phyloP scores from a whole-genome alignment of 2,329 filamentous ascomycete genomes.

The Waltergamsia citrina region DNA sequence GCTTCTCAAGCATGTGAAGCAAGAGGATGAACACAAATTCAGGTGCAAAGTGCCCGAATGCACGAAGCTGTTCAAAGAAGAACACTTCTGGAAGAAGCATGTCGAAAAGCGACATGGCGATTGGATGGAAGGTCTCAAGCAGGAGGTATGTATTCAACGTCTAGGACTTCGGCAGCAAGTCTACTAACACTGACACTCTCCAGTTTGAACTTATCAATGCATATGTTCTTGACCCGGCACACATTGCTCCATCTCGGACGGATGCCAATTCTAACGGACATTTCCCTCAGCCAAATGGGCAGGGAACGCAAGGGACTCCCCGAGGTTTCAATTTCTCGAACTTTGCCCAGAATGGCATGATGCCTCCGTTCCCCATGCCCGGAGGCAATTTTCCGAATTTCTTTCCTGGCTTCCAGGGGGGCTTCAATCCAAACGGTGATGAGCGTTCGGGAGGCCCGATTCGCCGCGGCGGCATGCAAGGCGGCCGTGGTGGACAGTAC shows the following conservation, averaged over 20 bases:
- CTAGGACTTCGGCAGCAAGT: not conserved
- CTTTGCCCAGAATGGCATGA: constrained; percentile 51
- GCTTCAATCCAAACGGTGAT: constrained; percentile 55
- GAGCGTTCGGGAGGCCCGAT: no score
- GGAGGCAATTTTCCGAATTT: constrained; percentile 40
- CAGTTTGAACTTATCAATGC: constrained; percentile 85
- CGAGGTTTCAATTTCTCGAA: constrained; percentile 83
- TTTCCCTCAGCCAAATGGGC: constrained; percentile 73
- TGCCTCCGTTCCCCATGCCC: constrained; percentile 48
- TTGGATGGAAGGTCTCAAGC: constrained; percentile 71
- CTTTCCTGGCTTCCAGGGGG: constrained; percentile 40
- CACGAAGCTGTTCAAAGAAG: constrained; percentile 93
- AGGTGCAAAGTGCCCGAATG: constrained; percentile 95
- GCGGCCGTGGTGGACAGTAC: constrained; percentile 40
- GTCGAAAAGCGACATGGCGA: constrained; percentile 91
- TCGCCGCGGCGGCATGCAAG: constrained; percentile 52
- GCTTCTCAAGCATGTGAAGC: constrained; percentile 79
- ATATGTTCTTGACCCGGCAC: constrained; percentile 88
- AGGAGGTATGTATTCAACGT: constrained; percentile 57
- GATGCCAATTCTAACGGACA: constrained; percentile 95
- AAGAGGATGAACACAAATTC: constrained; percentile 96
- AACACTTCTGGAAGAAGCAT: constrained; percentile 96
- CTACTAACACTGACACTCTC: not conserved
- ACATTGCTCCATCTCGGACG: constrained; percentile 86
- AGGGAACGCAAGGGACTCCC: constrained; percentile 73